Base-by-base conservation (phyloP, 2,329 filamentous ascomycete genomes). In the Teratosphaeria pseudoeucalypti region DNA sequence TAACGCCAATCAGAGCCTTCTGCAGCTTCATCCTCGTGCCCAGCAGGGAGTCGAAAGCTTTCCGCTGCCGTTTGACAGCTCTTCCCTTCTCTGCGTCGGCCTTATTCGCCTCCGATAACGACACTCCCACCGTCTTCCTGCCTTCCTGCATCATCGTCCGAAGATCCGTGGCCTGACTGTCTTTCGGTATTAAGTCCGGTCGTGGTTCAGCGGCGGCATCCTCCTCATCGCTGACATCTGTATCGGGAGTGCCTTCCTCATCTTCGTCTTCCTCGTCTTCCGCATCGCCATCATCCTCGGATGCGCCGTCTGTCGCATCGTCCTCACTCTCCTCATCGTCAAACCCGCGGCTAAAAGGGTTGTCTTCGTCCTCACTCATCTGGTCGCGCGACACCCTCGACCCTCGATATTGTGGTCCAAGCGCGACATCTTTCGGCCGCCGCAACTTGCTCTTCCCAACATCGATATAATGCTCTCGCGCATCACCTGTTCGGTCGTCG, bases 21-120 rank as follows among this genome's bases (percentile, higher is more conserved):
- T 99, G 95, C 19, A 99, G 77, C 62, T 92, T 89, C 70, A 99
- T 96, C 23, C 94, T 86, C 14, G 91, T 83, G 75, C 96, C 95
- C 34, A 99, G 81, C 0, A 97, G 82, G 0, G 89, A 84, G 66
- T 97, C 92, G 69, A 96, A 99, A 0, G 87, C 85, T 62, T 86
- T 87, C 57, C 91, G 85, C 75, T 99, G 94, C 60, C 85, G 80
- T 67, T 91, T 92, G 43, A 99, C 89, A 0, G 92, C 92, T 58
- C 82, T 77, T 12, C 94, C 94, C 74, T 97, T 97, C 52, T 86
- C 84, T 4, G 88, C 85, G 71, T 97, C 94, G 57, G 84, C 84
- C 69, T 87, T 85, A 57, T 85, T 85, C 1, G 87, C 86, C 68
- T 86, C 79, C 1, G 82, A 82, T 49, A 88, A 77, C 9, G 83